Conservation (phyloP, 805 yeast genomes). For the Teunomyces barrocoloradensis region DNA sequence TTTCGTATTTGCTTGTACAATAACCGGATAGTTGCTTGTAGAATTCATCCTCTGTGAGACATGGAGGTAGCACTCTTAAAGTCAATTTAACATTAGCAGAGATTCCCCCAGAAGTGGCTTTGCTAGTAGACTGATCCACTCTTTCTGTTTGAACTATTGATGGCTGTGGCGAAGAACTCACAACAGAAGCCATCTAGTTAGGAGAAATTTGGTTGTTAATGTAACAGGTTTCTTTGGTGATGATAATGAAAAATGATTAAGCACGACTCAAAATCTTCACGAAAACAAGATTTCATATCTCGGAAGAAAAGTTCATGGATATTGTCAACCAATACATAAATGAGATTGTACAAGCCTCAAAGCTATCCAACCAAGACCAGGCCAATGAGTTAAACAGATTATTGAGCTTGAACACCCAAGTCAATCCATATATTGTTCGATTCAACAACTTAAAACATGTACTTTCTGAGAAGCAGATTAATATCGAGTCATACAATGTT, state of each 20-base stretch:
- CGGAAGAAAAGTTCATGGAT: background rate
- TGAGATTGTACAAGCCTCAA: constrained; percentile 30
- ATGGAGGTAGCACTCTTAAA: constrained; percentile 26
- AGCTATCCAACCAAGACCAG: constrained; percentile 19
- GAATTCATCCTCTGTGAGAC: constrained; percentile 14
- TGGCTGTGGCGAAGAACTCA: background rate
- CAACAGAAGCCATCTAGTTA: constrained; percentile 3
- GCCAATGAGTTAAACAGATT: constrained; percentile 17
- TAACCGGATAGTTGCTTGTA: constrained; percentile 18
- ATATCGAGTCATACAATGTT: constrained; percentile 22
- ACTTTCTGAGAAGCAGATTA: constrained; percentile 7
- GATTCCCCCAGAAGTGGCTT: background rate
- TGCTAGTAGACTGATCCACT: background rate
- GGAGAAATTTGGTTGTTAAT: background rate
- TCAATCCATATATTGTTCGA: constrained; percentile 24
- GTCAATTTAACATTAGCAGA: constrained; percentile 6
- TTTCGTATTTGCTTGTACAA: constrained; percentile 1
- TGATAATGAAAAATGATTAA: background rate
- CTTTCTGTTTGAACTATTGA: background rate
- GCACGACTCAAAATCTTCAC: background rate
- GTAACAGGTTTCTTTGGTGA: background rate
- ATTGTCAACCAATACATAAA: constrained; percentile 19
- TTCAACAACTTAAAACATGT: constrained; percentile 14
- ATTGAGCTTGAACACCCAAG: constrained; percentile 23
- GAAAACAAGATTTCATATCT: background rate